Evolutionary conservation across 495 filamentous ascomycete genomes (phyloP).

Genomic region (Neurospora sp.): DNA sequence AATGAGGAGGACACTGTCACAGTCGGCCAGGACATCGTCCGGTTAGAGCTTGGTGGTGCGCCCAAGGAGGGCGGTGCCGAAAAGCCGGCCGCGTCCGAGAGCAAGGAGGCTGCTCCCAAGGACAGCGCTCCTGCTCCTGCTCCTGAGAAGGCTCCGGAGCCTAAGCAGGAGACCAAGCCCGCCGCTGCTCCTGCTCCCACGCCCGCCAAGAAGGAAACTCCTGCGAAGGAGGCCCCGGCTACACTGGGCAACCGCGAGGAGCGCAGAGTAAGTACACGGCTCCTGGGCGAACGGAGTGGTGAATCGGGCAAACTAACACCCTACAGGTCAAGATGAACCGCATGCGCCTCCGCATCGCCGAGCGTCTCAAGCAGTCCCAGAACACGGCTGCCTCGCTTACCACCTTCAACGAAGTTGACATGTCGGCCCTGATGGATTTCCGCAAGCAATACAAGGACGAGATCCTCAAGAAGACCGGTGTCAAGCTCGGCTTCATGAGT

Average conservation of each 20-base stretch:
- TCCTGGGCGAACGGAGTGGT: not conserved
- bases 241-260: conserved; percentile 74
- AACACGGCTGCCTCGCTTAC: conserved; percentile 96
- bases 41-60: conserved; percentile 66
- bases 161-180: conserved; percentile 26
- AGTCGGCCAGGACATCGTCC: conserved; percentile 85
- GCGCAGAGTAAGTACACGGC: conserved; percentile 56
- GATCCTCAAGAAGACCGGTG: conserved; percentile 86
- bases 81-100: conserved; percentile 40
- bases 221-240: conserved; percentile 28
- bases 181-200: conserved; percentile 23
- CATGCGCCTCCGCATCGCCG: conserved; percentile 93
- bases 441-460: conserved; percentile 96
- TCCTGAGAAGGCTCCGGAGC: conserved; percentile 40
- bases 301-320: not conserved
- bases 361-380: conserved; percentile 97
- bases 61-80: conserved; percentile 39
- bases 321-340: conserved; percentile 96
- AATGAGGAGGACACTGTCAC: conserved; percentile 93
- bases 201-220: conserved; percentile 15
- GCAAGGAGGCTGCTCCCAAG: conserved; percentile 51
- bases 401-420: conserved; percentile 99
- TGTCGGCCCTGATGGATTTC: conserved; percentile 96
- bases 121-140: conserved; percentile 45
- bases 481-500: conserved; percentile 98